These are phyloP conservation scores for Cercophora newfieldiana DNA, from an alignment of 495 filamentous ascomycete genomes.

Conservation along the genomic window DNA sequence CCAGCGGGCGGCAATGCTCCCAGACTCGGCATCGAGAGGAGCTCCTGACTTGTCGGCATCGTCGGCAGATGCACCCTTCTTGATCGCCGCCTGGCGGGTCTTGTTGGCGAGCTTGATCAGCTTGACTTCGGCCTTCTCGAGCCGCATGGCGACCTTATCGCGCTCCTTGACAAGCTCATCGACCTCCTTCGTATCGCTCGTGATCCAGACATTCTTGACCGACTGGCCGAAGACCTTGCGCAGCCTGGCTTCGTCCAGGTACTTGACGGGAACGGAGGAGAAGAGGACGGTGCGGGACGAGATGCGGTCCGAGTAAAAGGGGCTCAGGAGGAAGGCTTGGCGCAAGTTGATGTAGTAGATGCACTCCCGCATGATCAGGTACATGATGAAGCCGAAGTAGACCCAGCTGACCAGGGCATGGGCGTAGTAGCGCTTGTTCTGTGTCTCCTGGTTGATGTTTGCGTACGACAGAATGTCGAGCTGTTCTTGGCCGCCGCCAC, in stretches of 20 bases:
- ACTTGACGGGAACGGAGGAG: constrained; percentile 75
- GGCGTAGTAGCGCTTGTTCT: constrained; percentile 67
- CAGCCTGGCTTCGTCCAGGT: constrained; percentile 71
- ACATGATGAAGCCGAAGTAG: constrained; percentile 85
- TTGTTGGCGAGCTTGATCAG: constrained; percentile 82
- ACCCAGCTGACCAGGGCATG: constrained; percentile 71
- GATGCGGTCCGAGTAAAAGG: constrained; percentile 81
- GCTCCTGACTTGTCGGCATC: constrained; percentile 47
- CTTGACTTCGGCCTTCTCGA: constrained; percentile 88
- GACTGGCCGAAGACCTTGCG: constrained; percentile 75
- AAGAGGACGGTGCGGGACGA: constrained; percentile 95
- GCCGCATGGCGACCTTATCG: constrained; percentile 76
- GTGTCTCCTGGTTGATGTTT: constrained; percentile 60
- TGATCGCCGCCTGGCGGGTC: constrained; percentile 68
- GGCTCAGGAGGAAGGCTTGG: constrained; percentile 90
- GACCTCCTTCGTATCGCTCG: constrained; percentile 74
- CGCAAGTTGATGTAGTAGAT: constrained; percentile 95
- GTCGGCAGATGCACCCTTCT: constrained; percentile 60
- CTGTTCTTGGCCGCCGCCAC: constrained; percentile 62
- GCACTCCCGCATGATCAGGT: constrained; percentile 84
- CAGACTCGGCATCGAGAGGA: constrained; percentile 60
- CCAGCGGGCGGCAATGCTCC: constrained; percentile 78
- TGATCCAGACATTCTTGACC: constrained; percentile 86
- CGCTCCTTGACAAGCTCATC: constrained; percentile 84
- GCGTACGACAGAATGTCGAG: constrained; percentile 77